Evolutionary conservation across 306 rosid species (phyloP).

Genomic region (Castanea sativa): DNA sequence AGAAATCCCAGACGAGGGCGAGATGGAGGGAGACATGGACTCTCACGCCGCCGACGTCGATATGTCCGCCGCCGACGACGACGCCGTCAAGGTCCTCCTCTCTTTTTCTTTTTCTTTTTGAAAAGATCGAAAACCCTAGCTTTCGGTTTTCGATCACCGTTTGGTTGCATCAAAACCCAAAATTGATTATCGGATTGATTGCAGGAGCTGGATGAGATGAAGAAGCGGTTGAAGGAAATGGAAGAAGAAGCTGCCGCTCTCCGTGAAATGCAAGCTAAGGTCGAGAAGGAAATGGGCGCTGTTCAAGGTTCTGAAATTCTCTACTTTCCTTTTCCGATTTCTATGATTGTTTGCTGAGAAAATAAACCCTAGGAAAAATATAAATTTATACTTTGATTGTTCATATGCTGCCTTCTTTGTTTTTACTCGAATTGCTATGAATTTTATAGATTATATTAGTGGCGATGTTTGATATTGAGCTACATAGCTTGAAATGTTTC

Average conservation of each 20-base stretch:
- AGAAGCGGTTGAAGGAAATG: conserved; percentile 88
- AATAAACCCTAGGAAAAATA: background rate
- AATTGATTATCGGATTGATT: background rate
- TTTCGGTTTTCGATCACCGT: background rate
- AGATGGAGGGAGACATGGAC: conserved; percentile 62
- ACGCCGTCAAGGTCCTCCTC: conserved; percentile 62
- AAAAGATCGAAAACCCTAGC: conserved; percentile 5
- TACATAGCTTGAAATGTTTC: background rate
- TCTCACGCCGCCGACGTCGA: conserved; percentile 53
- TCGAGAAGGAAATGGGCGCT: conserved; percentile 92
- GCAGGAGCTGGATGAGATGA: conserved; percentile 92
- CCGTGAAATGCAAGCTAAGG: conserved; percentile 97
- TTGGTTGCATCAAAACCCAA: background rate
- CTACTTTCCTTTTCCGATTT: background rate
- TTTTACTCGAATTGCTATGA: background rate
- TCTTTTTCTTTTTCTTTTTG: background rate
- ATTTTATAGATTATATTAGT: background rate
- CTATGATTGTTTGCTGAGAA: background rate
- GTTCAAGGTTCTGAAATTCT: conserved; percentile 58
- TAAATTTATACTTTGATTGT: background rate
- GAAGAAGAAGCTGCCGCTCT: conserved; percentile 97
- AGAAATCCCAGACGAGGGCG: conserved; percentile 84
- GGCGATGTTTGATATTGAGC: background rate
- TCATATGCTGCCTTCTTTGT: background rate
- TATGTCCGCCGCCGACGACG: conserved; percentile 79